phyloP scores from a whole-genome alignment of 345 rosid species.

The Hibiscus tridactylites region DNA sequence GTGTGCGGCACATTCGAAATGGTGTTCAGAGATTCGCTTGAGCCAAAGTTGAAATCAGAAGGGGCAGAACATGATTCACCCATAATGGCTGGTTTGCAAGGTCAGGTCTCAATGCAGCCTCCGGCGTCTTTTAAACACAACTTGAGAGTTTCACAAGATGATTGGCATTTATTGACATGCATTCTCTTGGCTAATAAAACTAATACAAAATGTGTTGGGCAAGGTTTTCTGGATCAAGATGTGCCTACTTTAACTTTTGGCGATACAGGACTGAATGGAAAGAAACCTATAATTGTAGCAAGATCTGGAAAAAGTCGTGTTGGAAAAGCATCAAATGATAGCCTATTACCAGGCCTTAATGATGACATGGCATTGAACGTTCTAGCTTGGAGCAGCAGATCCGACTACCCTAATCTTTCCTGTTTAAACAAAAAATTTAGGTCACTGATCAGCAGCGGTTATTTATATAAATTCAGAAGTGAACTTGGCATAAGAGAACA shows the following conservation, averaged over 20 bases:
- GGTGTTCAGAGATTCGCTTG: conserved; percentile 32
- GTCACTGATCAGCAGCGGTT: conserved; percentile 29
- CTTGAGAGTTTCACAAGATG: conserved; percentile 4
- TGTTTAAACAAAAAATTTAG: conserved; percentile 29
- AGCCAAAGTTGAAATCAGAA: conserved; percentile 13
- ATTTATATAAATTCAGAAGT: conserved; percentile 26
- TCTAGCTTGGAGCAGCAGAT: conserved; percentile 31
- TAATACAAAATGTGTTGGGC: conserved; percentile 9
- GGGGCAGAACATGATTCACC: conserved; percentile 11
- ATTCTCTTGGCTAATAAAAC: conserved; percentile 17
- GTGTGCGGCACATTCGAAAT: conserved; percentile 11
- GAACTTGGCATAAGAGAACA: conserved; percentile 32
- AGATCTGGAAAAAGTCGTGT: conserved; percentile 18
- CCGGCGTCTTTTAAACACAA: not conserved
- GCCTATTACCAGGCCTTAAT: conserved; percentile 28
- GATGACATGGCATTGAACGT: conserved; percentile 28
- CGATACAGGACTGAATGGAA: conserved; percentile 13
- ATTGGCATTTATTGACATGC: conserved; percentile 11
- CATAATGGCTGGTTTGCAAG: conserved; percentile 9
- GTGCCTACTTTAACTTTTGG: conserved; percentile 12
- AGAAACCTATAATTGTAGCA: not conserved
- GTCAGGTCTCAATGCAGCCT: conserved; percentile 1
- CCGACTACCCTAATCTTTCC: conserved; percentile 30
- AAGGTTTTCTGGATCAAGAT: conserved; percentile 14
- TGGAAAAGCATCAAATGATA: conserved; percentile 15